Evolutionary conservation across 2,329 filamentous ascomycete species (phyloP).

Genomic region (Monosporascus sp.): DNA sequence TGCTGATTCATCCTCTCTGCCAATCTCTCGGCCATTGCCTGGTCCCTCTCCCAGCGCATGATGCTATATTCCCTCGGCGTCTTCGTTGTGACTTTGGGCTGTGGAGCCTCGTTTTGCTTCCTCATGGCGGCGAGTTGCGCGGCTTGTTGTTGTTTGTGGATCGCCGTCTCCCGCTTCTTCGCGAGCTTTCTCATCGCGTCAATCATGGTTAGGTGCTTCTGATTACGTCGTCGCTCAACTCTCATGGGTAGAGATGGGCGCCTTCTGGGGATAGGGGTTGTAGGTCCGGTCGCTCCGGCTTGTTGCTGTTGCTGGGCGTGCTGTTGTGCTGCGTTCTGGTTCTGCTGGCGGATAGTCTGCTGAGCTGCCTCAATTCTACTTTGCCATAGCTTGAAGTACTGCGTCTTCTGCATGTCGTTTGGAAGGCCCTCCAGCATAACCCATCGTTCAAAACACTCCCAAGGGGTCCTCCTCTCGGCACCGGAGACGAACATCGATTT

Average conservation of each 20-base stretch:
- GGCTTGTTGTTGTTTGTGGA: conserved; percentile 83
- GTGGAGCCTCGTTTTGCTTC: conserved; percentile 65
- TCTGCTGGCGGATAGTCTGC: conserved; percentile 47
- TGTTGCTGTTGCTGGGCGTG: conserved; percentile 27
- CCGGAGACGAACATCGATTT: conserved; percentile 77
- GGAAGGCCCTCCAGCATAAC: conserved; percentile 86
- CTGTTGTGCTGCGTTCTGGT: conserved; percentile 40
- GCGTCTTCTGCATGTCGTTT: conserved; percentile 88
- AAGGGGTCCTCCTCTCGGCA: conserved; percentile 84
- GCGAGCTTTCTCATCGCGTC: conserved; percentile 94
- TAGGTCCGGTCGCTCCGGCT: conserved; percentile 31
- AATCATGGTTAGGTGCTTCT: conserved; percentile 81
- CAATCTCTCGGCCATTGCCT: conserved; percentile 57
- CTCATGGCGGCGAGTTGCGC: conserved; percentile 72
- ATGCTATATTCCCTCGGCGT: conserved; percentile 89
- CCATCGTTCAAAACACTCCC: conserved; percentile 99
- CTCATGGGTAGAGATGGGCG: conserved; percentile 73
- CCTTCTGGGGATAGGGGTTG: conserved; percentile 50
- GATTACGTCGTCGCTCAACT: conserved; percentile 81
- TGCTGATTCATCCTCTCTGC: conserved; percentile 54
- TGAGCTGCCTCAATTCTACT: conserved; percentile 56
- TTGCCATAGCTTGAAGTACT: conserved; percentile 79
- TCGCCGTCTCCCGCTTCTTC: conserved; percentile 82
- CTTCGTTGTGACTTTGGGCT: conserved; percentile 50
- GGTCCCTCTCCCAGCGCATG: conserved; percentile 80